Conservation (phyloP, 345 rosid species). For the Barbarea vulgaris region DNA sequence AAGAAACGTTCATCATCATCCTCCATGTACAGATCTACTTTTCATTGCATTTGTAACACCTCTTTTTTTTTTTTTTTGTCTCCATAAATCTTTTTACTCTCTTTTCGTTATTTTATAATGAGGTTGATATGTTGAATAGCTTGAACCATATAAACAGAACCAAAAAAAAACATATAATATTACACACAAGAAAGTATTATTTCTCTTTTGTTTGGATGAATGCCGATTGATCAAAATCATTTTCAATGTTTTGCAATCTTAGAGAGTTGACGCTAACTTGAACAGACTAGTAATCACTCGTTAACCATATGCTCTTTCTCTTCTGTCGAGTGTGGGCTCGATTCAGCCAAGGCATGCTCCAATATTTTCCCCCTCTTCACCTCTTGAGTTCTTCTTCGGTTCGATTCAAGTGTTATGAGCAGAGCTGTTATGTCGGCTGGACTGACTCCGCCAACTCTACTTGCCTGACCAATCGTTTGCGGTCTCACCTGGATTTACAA, state of each 20-base stretch:
- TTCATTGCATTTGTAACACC: too few species aligned
- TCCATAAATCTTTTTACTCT: neutral
- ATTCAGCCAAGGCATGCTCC: constrained; percentile 44
- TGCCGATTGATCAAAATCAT: constrained; percentile 2
- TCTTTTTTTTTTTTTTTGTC: too few species aligned
- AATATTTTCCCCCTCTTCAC: constrained; percentile 57
- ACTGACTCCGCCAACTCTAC: constrained; percentile 94
- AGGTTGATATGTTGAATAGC: neutral
- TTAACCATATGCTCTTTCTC: constrained; percentile 18
- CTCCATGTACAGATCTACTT: too few species aligned
- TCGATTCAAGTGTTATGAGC: constrained; percentile 79
- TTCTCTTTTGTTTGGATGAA: neutral
- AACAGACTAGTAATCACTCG: constrained; percentile 22
- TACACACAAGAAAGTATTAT: neutral
- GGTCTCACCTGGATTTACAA: constrained; percentile 72
- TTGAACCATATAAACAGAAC: neutral
- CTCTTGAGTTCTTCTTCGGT: constrained; percentile 63
- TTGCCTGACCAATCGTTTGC: constrained; percentile 89
- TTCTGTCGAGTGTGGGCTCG: constrained; percentile 26
- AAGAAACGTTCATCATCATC: too few species aligned
- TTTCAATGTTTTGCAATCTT: constrained; percentile 9
- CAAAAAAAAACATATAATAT: too few species aligned
- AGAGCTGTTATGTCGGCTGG: constrained; percentile 96
- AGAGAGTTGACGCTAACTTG: constrained; percentile 13
- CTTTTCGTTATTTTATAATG: neutral